These are phyloP conservation scores for Nicotiana rustica DNA, from an alignment of 305 asterid species.

Conservation along the genomic window DNA sequence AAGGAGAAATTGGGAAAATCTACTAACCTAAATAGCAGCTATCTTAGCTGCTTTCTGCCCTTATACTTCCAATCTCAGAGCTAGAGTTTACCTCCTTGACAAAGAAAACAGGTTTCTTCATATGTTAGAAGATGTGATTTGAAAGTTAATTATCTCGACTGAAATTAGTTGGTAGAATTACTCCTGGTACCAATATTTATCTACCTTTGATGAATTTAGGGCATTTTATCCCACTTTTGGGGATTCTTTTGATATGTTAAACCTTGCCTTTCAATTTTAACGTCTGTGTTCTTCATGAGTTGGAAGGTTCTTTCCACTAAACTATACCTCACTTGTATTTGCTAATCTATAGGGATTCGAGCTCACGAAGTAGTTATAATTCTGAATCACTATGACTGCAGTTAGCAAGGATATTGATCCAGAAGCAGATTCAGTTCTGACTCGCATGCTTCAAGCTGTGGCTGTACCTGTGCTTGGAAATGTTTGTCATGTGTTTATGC, in stretches of 20 bases:
- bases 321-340: background rate
- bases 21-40: background rate
- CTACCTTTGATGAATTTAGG: conserved; percentile 17
- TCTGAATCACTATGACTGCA: conserved; percentile 43
- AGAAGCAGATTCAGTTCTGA: conserved; percentile 80
- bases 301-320: background rate
- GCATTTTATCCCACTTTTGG: background rate
- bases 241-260: background rate
- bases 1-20: background rate
- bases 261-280: background rate
- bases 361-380: background rate
- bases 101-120: too few relatives aligned
- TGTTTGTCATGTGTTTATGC: conserved; percentile 97
- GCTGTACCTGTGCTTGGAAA: conserved; percentile 95
- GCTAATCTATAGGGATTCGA: background rate
- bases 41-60: background rate
- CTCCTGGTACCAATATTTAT: conserved; percentile 13
- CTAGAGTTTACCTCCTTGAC: too few relatives aligned
- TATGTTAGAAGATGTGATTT: too few relatives aligned
- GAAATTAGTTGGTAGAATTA: background rate
- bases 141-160: background rate
- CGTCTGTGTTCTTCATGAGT: background rate
- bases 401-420: conserved; percentile 76
- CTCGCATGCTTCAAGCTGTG: conserved; percentile 83
- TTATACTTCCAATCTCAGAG: background rate